Base-by-base conservation (phyloP, 164 flowering plant genomes). In the Umbellularia californica region DNA sequence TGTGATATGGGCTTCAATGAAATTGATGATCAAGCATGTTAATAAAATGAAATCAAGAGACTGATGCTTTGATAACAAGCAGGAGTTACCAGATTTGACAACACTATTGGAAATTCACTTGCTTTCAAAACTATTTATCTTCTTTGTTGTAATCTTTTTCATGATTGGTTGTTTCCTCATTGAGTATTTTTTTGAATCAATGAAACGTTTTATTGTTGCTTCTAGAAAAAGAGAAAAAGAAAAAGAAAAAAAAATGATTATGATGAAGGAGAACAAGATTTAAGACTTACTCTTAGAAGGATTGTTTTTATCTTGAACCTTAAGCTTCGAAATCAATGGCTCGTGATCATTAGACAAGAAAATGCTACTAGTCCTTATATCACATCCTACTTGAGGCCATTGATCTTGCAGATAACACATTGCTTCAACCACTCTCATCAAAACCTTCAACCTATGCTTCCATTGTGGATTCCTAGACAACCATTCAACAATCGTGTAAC, bases 361-460 rank as follows among this genome's bases (percentile, higher is more conserved):
- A 10, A 90, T 69, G 69, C 83, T 83, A 66, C 77, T 76, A 23
- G 84, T 76, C 71, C 77, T 84, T 12, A 90, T 83, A 74, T 86
- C 91, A 72, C 81, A 88, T 7, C 74, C 87, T 71, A 88, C 81
- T 68, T 83, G 79, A 71, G 93, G 87, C 88, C 91, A 88, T 51
- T 83, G 80, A 28, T 86, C 86, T 55, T 86, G 77, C 50, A 90
- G 66, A 76, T 88, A 87, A 77, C 77, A 69, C 85, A 87, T 82
- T 19, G 81, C 89, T 70, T 83, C 81, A 25, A 83, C 65, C 52
- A 88, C 81, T 62, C 84, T 85, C 73, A 71, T 75, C 66, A 85
- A 5, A 1, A 86, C 70, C 78, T 81, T 83, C 79, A 86, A 50
- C 80, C 91, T 86, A 13, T 80, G 80, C 67, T 82, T 83, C 93